phyloP scores from a whole-genome alignment of 2,329 filamentous ascomycete species.

The Fusarium penzigii region DNA sequence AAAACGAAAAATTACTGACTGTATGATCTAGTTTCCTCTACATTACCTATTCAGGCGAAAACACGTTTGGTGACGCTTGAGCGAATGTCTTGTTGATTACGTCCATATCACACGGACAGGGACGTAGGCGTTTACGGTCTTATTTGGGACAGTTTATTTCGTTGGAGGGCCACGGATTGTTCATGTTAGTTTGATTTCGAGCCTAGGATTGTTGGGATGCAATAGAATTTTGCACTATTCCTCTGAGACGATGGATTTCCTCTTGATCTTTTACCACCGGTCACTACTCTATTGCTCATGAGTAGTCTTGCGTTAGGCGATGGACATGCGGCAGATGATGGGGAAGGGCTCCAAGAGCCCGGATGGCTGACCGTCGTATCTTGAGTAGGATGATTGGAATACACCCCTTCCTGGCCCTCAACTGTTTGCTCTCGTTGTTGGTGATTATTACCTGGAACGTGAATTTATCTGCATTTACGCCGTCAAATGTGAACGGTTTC shows the following conservation, averaged over 20 bases:
- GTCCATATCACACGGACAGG: constrained; percentile 26
- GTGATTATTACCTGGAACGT: too few relatives aligned
- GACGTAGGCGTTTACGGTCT: constrained; percentile 39
- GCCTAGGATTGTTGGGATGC: constrained; percentile 15
- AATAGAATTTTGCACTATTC: constrained; percentile 23
- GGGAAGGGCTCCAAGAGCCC: too few relatives aligned
- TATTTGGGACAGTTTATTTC: constrained; percentile 29
- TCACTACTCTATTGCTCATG: too few relatives aligned
- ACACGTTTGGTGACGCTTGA: constrained; percentile 76
- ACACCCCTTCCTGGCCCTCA: too few relatives aligned
- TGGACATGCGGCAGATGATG: too few relatives aligned
- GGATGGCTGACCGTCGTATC: too few relatives aligned
- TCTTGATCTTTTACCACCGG: constrained; percentile 2
- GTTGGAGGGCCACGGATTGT: constrained; percentile 29
- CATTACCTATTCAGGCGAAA: constrained; percentile 99
- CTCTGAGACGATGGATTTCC: constrained; percentile 11
- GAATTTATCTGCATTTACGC: too few relatives aligned
- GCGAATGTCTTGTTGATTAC: constrained; percentile 17
- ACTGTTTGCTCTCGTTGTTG: too few relatives aligned
- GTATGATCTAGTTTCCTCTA: constrained; percentile 78
- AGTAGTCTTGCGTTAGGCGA: too few relatives aligned
- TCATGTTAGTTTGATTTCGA: constrained; percentile 26
- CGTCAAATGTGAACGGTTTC: too few relatives aligned
- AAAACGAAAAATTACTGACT: constrained; percentile 16
- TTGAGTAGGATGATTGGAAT: too few relatives aligned